These are phyloP conservation scores for Epichloe elymi DNA, from an alignment of 2,329 filamentous ascomycete species.

Conservation along the genomic window DNA sequence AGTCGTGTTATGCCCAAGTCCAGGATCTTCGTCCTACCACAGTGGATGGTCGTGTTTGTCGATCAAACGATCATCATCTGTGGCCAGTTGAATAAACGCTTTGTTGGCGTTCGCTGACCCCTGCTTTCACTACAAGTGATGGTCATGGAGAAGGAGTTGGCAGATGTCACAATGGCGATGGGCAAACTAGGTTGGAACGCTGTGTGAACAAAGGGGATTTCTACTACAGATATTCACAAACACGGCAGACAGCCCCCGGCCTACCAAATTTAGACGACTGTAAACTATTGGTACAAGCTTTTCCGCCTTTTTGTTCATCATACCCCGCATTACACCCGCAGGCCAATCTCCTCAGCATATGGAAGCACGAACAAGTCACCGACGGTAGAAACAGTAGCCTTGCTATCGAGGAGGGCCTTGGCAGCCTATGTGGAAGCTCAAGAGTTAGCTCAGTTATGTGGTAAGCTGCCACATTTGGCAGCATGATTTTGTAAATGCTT, in stretches of 20 bases:
- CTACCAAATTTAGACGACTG: conserved; percentile 25
- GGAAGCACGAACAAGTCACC: conserved; percentile 87
- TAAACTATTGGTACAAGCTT: conserved; percentile 30
- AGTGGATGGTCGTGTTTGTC: not conserved
- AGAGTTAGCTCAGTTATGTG: conserved; percentile 9
- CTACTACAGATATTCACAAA: conserved; percentile 35
- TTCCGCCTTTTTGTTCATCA: conserved; percentile 13
- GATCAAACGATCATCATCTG: not conserved
- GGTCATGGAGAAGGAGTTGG: not conserved
- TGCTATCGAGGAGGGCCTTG: conserved; percentile 75
- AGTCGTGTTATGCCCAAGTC: not conserved
- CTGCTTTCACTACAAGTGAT: not conserved
- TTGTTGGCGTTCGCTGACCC: not conserved
- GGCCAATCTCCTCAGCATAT: conserved; percentile 84
- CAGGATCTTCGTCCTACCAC: not conserved
- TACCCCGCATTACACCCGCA: conserved; percentile 64
- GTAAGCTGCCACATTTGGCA: not conserved
- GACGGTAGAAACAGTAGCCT: conserved; percentile 78
- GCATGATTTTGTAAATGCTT: conserved; percentile 26
- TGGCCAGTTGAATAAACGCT: not conserved
- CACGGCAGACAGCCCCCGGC: conserved; percentile 13
- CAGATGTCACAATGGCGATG: not conserved
- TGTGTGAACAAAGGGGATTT: conserved; percentile 22
- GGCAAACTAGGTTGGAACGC: not conserved
- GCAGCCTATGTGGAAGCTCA: conserved; percentile 53